Evolutionary conservation across 2,329 filamentous ascomycete species (phyloP).

Genomic region (Plenodomus tracheiphilus): DNA sequence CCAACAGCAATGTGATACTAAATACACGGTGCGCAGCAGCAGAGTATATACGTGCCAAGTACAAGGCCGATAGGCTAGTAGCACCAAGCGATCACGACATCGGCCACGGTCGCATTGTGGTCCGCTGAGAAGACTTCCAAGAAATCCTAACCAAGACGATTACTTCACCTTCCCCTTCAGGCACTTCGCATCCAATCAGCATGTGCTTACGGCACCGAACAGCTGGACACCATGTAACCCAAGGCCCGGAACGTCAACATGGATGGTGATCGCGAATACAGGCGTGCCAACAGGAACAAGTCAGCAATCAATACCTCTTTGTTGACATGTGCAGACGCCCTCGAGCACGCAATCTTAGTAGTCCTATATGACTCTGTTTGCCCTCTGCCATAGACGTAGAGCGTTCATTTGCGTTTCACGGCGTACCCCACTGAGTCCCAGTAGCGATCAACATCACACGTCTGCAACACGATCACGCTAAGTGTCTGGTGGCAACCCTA

Average conservation of each 20-base stretch:
- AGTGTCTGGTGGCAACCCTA: slow-evolving; percentile 10
- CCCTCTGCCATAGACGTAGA: slow-evolving; percentile 5
- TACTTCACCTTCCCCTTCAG: slow-evolving; percentile 35
- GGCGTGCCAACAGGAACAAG: slow-evolving; percentile 2
- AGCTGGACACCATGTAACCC: slow-evolving; percentile 24
- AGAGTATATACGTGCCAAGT: slow-evolving; percentile 10
- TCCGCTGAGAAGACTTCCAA: slow-evolving; percentile 23
- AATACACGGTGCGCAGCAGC: neutral
- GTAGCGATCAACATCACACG: neutral
- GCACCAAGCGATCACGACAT: slow-evolving; percentile 34
- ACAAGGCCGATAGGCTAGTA: slow-evolving; percentile 16
- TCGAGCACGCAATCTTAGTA: slow-evolving; percentile 17
- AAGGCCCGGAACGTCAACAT: slow-evolving; percentile 28
- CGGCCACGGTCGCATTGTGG: slow-evolving; percentile 15
- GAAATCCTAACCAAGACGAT: slow-evolving; percentile 13
- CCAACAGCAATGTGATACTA: slow-evolving; percentile 1
- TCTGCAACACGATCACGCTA: slow-evolving; percentile 4
- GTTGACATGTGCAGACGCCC: neutral
- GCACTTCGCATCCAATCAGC: slow-evolving; percentile 15
- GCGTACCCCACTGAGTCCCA: neutral
- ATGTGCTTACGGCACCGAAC: slow-evolving; percentile 4
- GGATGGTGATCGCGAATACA: slow-evolving; percentile 30
- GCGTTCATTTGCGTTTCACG: slow-evolving; percentile 12
- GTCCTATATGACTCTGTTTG: slow-evolving; percentile 20
- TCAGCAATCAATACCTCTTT: slow-evolving; percentile 9